Base-by-base conservation (phyloP, 1,139 yeast species). In the Geotrichum aggregatum region DNA sequence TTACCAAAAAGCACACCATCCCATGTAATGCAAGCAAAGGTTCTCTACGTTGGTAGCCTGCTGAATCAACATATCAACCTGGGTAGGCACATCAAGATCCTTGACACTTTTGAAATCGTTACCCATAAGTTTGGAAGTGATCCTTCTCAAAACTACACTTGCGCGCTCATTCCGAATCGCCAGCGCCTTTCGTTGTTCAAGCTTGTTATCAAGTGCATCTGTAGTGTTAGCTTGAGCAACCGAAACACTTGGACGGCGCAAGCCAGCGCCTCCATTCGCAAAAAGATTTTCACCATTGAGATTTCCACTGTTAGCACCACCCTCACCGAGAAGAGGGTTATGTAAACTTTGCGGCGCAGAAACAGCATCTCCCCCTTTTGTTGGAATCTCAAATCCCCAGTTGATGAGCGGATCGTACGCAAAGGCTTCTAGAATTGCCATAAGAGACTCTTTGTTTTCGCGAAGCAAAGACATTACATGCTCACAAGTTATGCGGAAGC, bases 1-100 rank as follows among this genome's bases (percentile, higher is more conserved):
- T 59, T 63, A 91, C 98, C 98, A 92, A 80, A 91, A 92, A 0
- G 98, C 87, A 71, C 98, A 92, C 98, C 99, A 94, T 18, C 99
- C 99, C 58, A 94, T 87, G 66, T 87, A 94, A 68, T 92, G 98
- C 68, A 89, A 96, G 66, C 98, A 92, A 55, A 94, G 72, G 63
- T 92, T 92, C 66, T 94, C 98, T 31, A 92, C 95, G 54, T 95
- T 86, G 0, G 98, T 92, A 1, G 98, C 98, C 66, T 94, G 97
- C 64, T 87, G 95, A 52, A 94, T 92, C 67, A 94, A 74, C 66
- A 84, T 84, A 62, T 92, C 98, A 42, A 94, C 98, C 68, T 94
- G 99, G 1, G 85, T 82, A 1, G 95, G 85, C 40, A 91, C 91
- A 61, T 83, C 86, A 58, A 94, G 74, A 40, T 84, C 89, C 48